Percentiles rank a stretch among this genome's conserved stretches.
phyloP scores from a whole-genome alignment of 164 flowering plant genomes.

The Berberis vulgaris region DNA sequence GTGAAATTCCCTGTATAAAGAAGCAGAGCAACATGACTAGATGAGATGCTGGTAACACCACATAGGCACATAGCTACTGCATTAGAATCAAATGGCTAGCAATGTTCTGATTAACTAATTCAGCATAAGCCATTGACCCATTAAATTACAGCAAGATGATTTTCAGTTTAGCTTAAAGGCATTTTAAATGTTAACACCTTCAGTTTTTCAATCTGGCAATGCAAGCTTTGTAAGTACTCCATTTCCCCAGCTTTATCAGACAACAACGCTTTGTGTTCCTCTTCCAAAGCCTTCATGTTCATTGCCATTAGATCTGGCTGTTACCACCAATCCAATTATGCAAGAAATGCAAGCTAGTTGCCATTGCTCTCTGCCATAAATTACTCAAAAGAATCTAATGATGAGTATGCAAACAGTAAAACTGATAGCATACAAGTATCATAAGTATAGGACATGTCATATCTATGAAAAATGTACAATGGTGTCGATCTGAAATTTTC shows the following conservation, averaged over 20 bases:
- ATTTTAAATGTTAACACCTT: constrained; percentile 28
- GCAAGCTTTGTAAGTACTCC: constrained; percentile 48
- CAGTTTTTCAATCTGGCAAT: constrained; percentile 35
- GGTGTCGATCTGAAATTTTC: no score
- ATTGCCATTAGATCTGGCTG: constrained; percentile 51
- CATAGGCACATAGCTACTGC: no score
- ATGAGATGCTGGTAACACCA: no score
- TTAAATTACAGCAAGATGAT: background rate
- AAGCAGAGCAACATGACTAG: background rate
- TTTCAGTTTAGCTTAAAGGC: background rate
- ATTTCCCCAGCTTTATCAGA: constrained; percentile 60
- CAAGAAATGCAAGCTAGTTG: no score
- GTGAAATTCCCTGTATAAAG: background rate
- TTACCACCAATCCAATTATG: constrained; percentile 4
- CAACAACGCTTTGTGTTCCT: constrained; percentile 48
- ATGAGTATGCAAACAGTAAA: no score
- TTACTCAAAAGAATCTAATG: no score
- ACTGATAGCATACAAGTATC: no score
- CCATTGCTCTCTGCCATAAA: no score
- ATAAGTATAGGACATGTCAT: no score
- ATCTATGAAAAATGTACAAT: no score
- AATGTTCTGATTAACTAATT: background rate
- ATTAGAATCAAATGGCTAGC: background rate
- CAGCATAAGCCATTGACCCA: background rate
- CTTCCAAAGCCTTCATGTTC: constrained; percentile 45